Evolutionary conservation across 371 early-diverging fungal genomes (phyloP).

Genomic region (Zychaea mexicana): DNA sequence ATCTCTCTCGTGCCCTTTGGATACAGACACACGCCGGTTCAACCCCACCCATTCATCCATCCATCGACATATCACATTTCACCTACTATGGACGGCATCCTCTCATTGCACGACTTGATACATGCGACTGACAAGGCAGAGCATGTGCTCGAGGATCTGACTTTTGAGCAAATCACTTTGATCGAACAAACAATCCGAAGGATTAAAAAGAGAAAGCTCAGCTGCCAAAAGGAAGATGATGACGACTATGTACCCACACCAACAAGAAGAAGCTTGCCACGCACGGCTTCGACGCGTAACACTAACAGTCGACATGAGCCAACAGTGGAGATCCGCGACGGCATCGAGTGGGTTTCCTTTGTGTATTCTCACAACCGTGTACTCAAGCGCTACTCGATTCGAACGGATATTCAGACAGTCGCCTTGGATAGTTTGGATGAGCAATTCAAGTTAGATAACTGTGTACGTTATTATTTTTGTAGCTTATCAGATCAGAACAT

Average conservation of each 20-base stretch:
- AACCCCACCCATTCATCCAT: too few relatives aligned
- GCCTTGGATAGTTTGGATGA: constrained; percentile 60
- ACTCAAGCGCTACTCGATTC: constrained; percentile 70
- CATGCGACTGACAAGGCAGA: constrained; percentile 42
- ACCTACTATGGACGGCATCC: background rate
- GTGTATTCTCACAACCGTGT: constrained; percentile 68
- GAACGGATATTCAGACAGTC: constrained; percentile 78
- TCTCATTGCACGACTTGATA: constrained; percentile 32
- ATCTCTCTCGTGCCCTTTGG: background rate
- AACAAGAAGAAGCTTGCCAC: constrained; percentile 1
- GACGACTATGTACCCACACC: background rate
- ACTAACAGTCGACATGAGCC: constrained; percentile 39
- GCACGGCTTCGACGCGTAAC: constrained; percentile 11
- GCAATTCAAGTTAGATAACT: constrained; percentile 79
- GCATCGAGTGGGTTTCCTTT: constrained; percentile 73
- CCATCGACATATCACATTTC: background rate
- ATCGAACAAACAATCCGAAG: constrained; percentile 42
- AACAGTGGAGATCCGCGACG: constrained; percentile 50
- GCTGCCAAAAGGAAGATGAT: constrained; percentile 17
- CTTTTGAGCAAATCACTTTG: constrained; percentile 39
- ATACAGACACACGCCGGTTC: background rate
- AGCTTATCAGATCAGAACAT: background rate
- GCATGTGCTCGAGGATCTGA: constrained; percentile 33
- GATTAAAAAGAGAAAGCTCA: constrained; percentile 42
- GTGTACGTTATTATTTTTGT: constrained; percentile 52